A percentile compares a stretch with the other conserved stretches of the same genome.
Evolutionary conservation across 2,329 filamentous ascomycete genomes (phyloP).

Genomic region (Calonectria ilicicola): DNA sequence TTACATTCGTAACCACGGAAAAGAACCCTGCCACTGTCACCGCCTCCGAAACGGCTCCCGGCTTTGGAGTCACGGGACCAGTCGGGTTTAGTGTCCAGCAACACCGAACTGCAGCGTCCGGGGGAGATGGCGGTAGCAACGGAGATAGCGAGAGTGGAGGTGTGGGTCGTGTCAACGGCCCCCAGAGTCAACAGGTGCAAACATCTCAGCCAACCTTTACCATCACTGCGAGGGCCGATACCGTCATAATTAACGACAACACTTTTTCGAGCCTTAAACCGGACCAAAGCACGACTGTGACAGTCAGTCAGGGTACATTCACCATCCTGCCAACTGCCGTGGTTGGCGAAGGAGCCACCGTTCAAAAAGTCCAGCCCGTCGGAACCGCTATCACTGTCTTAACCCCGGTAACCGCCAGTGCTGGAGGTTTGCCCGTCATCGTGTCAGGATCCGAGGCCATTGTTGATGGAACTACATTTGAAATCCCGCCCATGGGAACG

Average conservation of each 20-base stretch:
- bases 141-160: background rate
- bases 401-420: conserved; percentile 50
- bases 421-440: conserved; percentile 55
- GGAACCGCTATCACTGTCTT: conserved; percentile 47
- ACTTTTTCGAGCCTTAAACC: conserved; percentile 56
- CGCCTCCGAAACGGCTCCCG: conserved; percentile 51
- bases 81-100: conserved; percentile 25
- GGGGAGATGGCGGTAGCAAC: background rate
- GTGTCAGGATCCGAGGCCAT: conserved; percentile 55
- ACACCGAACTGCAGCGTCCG: conserved; percentile 34
- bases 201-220: conserved; percentile 46
- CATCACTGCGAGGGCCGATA: conserved; percentile 57
- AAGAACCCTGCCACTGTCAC: conserved; percentile 66
- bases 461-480: conserved; percentile 58
- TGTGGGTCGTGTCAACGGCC: background rate
- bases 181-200: conserved; percentile 17
- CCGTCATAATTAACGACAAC: conserved; percentile 60
- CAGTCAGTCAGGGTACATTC: conserved; percentile 56
- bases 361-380: conserved; percentile 54
- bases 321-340: conserved; percentile 61
- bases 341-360: conserved; percentile 57
- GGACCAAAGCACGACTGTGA: conserved; percentile 55
- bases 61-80: conserved; percentile 25
- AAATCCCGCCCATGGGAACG: conserved; percentile 51
- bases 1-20: conserved; percentile 64